phyloP scores from a whole-genome alignment of 768 basidiomycete species.

The Lactarius sanguifluus region DNA sequence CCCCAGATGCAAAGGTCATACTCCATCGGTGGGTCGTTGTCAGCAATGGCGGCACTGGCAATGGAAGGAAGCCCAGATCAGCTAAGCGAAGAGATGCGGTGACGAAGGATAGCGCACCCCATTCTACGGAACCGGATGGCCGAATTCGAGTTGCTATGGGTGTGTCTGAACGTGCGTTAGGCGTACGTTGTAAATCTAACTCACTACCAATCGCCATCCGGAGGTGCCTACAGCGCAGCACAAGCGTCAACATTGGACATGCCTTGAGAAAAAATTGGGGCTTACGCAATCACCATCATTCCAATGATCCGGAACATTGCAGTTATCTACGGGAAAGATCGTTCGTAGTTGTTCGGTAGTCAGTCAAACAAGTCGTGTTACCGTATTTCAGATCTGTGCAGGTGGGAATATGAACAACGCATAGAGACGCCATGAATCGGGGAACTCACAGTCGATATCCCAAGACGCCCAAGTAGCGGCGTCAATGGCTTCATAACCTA shows the following conservation, averaged over 20 bases:
- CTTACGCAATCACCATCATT: slow-evolving; percentile 44
- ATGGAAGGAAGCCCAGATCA: not conserved
- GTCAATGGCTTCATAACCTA: slow-evolving; percentile 50
- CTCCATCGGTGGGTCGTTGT: slow-evolving; percentile 47
- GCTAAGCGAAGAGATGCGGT: not conserved
- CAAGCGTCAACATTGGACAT: not conserved
- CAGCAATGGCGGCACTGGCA: slow-evolving; percentile 46
- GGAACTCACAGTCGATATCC: slow-evolving; percentile 49
- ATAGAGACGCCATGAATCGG: not conserved
- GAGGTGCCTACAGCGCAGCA: slow-evolving; percentile 36
- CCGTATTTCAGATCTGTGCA: slow-evolving; percentile 48
- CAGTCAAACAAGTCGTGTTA: slow-evolving; percentile 26
- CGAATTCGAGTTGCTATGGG: slow-evolving; percentile 52
- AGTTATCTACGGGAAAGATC: slow-evolving; percentile 43
- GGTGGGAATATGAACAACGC: not conserved
- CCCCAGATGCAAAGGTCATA: slow-evolving; percentile 58
- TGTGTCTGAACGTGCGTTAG: slow-evolving; percentile 4
- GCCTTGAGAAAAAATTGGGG: not conserved
- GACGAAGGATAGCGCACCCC: slow-evolving; percentile 40
- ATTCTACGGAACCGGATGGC: slow-evolving; percentile 56
- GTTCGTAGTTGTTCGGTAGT: not conserved
- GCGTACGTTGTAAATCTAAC: slow-evolving; percentile 29
- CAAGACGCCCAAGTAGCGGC: slow-evolving; percentile 52
- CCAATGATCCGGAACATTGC: slow-evolving; percentile 54
- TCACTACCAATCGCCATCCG: slow-evolving; percentile 49